Percentiles rank a stretch among this genome's conserved stretches.
phyloP scores from a whole-genome alignment of 176 grass and related monocot genomes.

The Guadua angustifolia region DNA sequence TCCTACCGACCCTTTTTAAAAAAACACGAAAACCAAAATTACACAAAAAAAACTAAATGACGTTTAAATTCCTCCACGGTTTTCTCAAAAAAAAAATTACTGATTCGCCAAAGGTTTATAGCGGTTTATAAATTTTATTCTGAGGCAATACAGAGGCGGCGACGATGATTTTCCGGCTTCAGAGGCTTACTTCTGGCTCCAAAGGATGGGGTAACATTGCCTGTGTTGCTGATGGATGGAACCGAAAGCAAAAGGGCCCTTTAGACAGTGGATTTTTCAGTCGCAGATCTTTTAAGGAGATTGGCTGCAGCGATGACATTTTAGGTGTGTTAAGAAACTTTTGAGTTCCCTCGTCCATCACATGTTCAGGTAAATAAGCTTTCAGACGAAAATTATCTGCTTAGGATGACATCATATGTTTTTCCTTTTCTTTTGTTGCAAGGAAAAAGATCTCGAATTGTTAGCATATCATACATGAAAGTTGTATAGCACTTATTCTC shows the following conservation, averaged over 20 bases:
- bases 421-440: background rate
- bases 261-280: constrained; percentile 78
- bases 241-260: constrained; percentile 40
- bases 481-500: background rate
- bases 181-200: constrained; percentile 37
- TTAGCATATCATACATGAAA: background rate
- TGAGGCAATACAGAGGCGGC: constrained; percentile 32
- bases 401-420: background rate
- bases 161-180: constrained; percentile 7
- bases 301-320: constrained; percentile 70
- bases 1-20: no score
- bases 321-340: constrained; percentile 54
- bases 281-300: constrained; percentile 67
- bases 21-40: no score
- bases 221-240: constrained; percentile 33
- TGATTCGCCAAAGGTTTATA: no score
- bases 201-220: constrained; percentile 62
- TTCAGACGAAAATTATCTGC: background rate
- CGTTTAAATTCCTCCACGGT: no score
- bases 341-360: constrained; percentile 69
- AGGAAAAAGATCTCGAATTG: background rate
- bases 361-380: constrained; percentile 78
- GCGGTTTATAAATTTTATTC: no score
- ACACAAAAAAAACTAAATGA: no score
- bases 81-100: no score